A percentile compares a stretch with the other conserved stretches of the same genome.
These are phyloP conservation scores for Annulohypoxylon nitens DNA, from an alignment of 495 filamentous ascomycete species.

Conservation along the genomic window DNA sequence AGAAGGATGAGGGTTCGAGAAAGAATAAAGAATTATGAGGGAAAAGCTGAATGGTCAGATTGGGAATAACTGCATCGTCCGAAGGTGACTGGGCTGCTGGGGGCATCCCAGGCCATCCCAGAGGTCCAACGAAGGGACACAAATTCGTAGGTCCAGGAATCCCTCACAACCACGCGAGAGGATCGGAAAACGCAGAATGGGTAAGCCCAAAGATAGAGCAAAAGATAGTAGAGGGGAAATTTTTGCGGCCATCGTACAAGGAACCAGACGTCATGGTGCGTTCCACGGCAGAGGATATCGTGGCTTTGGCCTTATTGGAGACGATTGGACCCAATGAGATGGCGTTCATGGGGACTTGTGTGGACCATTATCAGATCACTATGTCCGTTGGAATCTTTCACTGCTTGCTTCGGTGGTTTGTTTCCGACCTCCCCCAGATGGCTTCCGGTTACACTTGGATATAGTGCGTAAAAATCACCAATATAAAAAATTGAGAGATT, in stretches of 20 bases:
- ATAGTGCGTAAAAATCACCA: not conserved
- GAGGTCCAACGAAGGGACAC: not conserved
- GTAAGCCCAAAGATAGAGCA: constrained; percentile 14
- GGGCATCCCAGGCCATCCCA: not conserved
- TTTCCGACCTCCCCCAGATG: constrained; percentile 16
- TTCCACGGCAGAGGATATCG: constrained; percentile 36
- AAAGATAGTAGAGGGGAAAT: not conserved
- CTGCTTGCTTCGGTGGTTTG: constrained; percentile 18
- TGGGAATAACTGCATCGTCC: constrained; percentile 3
- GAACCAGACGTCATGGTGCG: constrained; percentile 39
- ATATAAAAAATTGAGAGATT: constrained; percentile 25
- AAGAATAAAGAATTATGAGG: constrained; percentile 12
- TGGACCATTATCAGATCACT: constrained; percentile 22
- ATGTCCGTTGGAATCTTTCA: not conserved
- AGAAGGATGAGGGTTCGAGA: constrained; percentile 27
- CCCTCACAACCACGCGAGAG: constrained; percentile 35
- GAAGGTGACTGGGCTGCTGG: not conserved
- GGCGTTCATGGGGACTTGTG: constrained; percentile 7
- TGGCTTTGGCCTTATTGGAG: constrained; percentile 32
- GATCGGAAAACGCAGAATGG: constrained; percentile 12
- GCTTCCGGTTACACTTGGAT: constrained; percentile 1
- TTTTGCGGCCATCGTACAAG: not conserved
- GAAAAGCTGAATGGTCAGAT: constrained; percentile 4
- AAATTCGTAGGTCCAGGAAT: constrained; percentile 18
- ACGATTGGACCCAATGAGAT: constrained; percentile 31